These are phyloP conservation scores for Taiwanofungus camphoratus DNA, from an alignment of 1,284 basidiomycete genomes.

Conservation along the genomic window DNA sequence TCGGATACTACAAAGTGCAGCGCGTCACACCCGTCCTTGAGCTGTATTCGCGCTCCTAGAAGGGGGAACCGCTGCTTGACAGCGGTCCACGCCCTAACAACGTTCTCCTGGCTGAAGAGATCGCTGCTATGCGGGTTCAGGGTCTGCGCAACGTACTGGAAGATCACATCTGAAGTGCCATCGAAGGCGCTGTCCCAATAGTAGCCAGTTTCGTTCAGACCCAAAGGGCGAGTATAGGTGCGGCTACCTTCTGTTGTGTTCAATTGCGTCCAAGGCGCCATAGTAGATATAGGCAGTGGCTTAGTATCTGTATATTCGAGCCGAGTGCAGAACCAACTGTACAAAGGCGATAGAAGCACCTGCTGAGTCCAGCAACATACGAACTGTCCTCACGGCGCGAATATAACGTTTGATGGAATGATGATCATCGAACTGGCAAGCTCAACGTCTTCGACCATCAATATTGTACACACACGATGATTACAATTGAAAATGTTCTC, in stretches of 20 bases:
- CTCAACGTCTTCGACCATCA: no score
- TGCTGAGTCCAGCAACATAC: no score
- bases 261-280: not conserved
- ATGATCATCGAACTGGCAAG: no score
- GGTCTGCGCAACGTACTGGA: slow-evolving; percentile 30
- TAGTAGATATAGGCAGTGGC: no score
- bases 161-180: slow-evolving; percentile 40
- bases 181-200: slow-evolving; percentile 39
- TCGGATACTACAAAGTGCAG: slow-evolving; percentile 37
- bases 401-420: no score
- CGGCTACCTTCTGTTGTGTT: slow-evolving; percentile 6
- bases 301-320: no score
- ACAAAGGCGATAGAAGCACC: no score
- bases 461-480: no score
- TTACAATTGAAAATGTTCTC: no score
- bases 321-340: no score
- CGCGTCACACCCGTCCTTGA: slow-evolving; percentile 20
- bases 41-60: slow-evolving; percentile 35
- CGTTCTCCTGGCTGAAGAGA: slow-evolving; percentile 25
- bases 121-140: slow-evolving; percentile 12
- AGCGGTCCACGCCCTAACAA: slow-evolving; percentile 35
- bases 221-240: slow-evolving; percentile 30
- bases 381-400: no score
- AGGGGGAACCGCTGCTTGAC: slow-evolving; percentile 44
- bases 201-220: slow-evolving; percentile 37